Evolutionary conservation across 2,329 filamentous ascomycete genomes (phyloP).

Genomic region (Alternaria novae-zelandiae): DNA sequence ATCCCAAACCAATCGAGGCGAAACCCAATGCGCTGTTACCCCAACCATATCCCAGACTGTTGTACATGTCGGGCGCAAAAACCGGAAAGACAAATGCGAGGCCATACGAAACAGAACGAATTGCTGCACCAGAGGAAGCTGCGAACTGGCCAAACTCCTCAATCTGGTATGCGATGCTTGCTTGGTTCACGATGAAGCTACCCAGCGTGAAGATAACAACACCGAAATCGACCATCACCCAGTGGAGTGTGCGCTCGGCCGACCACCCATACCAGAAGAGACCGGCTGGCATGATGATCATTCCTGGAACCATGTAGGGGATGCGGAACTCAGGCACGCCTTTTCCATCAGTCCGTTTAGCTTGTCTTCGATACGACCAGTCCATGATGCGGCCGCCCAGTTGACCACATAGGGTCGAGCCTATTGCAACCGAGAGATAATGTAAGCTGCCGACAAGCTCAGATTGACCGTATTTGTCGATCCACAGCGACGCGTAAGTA

Average conservation of each 20-base stretch:
- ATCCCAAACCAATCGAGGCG: slow-evolving; percentile 16
- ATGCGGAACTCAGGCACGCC: slow-evolving; percentile 6
- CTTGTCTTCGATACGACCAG: background rate
- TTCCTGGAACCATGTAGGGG: slow-evolving; percentile 19
- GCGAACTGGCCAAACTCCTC: slow-evolving; percentile 17
- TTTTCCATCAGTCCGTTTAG: background rate
- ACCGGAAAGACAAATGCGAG: slow-evolving; percentile 43
- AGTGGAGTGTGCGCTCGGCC: slow-evolving; percentile 57
- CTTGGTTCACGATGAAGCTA: background rate
- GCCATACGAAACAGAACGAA: slow-evolving; percentile 14
- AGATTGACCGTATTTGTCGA: slow-evolving; percentile 22
- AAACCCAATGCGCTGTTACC: slow-evolving; percentile 38
- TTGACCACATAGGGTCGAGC: slow-evolving; percentile 57
- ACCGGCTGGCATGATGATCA: slow-evolving; percentile 36
- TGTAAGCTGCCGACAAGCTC: slow-evolving; percentile 21
- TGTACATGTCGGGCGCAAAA: slow-evolving; percentile 44
- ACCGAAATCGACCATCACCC: slow-evolving; percentile 61
- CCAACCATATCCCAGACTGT: slow-evolving; percentile 43
- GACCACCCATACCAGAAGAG: slow-evolving; percentile 60
- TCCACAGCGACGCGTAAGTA: slow-evolving; percentile 32
- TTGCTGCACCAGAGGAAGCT: slow-evolving; percentile 13
- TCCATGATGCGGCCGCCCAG: slow-evolving; percentile 50
- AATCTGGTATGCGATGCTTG: slow-evolving; percentile 33
- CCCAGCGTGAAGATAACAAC: slow-evolving; percentile 48
- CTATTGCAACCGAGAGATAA: slow-evolving; percentile 61